A percentile compares a stretch with the other conserved stretches of the same genome.
Evolutionary conservation across 768 basidiomycete species (phyloP).

Genomic region (Piloderma croceum): DNA sequence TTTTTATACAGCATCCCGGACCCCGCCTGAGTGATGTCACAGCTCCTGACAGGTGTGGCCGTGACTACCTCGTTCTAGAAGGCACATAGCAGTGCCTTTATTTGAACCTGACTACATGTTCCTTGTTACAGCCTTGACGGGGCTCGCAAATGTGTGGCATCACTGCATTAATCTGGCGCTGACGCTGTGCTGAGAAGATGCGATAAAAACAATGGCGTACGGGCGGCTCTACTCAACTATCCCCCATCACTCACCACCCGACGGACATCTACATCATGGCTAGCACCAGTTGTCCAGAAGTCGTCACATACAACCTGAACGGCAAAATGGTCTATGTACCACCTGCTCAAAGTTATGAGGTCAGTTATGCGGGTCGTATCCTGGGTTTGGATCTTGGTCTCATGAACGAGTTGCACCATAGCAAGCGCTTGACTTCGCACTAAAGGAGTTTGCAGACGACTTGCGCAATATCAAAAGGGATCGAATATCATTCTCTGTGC

Average conservation of each 20-base stretch:
- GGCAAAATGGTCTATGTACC: slow-evolving; percentile 47
- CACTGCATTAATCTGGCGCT: no score
- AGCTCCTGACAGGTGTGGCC: no score
- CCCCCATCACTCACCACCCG: slow-evolving; percentile 17
- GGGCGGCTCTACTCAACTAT: no score
- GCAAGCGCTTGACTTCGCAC: slow-evolving; percentile 48
- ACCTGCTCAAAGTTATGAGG: slow-evolving; percentile 38
- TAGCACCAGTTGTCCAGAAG: slow-evolving; percentile 34
- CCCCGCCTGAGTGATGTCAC: no score
- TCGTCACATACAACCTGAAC: slow-evolving; percentile 45
- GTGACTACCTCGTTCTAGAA: no score
- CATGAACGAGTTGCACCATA: slow-evolving; percentile 12
- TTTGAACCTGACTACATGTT: no score
- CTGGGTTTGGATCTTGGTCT: not conserved
- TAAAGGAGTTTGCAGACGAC: slow-evolving; percentile 40
- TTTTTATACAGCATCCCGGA: no score
- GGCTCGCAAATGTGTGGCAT: no score
- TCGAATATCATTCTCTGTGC: slow-evolving; percentile 40
- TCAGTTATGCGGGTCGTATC: slow-evolving; percentile 13
- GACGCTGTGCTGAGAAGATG: no score
- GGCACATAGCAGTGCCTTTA: no score
- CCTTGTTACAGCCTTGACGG: no score
- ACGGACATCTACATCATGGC: slow-evolving; percentile 15
- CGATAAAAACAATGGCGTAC: no score
- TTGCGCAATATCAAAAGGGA: slow-evolving; percentile 33